Percentiles rank a stretch among this genome's conserved stretches.
Conservation (phyloP, 2,329 filamentous ascomycete species). For the Leptographium radiaticola region DNA sequence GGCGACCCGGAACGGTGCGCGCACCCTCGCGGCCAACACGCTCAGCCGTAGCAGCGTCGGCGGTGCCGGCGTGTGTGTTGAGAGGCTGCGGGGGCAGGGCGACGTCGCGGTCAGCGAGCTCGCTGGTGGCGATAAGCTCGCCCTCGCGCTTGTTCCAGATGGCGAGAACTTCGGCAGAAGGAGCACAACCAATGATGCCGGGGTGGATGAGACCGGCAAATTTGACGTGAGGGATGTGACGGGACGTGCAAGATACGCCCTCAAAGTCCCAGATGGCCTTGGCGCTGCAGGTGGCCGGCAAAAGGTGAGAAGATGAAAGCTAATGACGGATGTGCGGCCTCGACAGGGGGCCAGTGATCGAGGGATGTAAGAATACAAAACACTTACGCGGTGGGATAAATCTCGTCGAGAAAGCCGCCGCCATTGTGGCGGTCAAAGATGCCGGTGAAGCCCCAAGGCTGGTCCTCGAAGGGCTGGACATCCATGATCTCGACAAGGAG, state of each 20-base stretch:
- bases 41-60: constrained; percentile 41
- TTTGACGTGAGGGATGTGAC: constrained; percentile 76
- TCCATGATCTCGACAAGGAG: constrained; percentile 85
- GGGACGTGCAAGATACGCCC: constrained; percentile 59
- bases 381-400: constrained; percentile 67
- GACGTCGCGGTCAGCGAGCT: constrained; percentile 51
- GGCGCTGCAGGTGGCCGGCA: constrained; percentile 17
- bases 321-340: no score
- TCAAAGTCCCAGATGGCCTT: constrained; percentile 50
- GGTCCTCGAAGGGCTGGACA: constrained; percentile 74
- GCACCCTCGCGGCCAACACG: constrained; percentile 69
- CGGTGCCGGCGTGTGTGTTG: constrained; percentile 62
- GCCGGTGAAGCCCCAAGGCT: constrained; percentile 84
- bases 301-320: neutral
- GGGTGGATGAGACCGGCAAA: constrained; percentile 87
- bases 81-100: constrained; percentile 61
- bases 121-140: constrained; percentile 59
- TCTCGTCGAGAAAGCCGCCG: constrained; percentile 77
- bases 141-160: constrained; percentile 77
- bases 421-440: constrained; percentile 71
- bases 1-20: constrained; percentile 69
- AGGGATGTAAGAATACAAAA: neutral
- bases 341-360: neutral
- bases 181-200: constrained; percentile 81
- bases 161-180: constrained; percentile 61